Percentiles rank a stretch among this genome's conserved stretches.
Evolutionary conservation across 352 stramenopile genomes (phyloP).

Genomic region (Globisporangium splendens): DNA sequence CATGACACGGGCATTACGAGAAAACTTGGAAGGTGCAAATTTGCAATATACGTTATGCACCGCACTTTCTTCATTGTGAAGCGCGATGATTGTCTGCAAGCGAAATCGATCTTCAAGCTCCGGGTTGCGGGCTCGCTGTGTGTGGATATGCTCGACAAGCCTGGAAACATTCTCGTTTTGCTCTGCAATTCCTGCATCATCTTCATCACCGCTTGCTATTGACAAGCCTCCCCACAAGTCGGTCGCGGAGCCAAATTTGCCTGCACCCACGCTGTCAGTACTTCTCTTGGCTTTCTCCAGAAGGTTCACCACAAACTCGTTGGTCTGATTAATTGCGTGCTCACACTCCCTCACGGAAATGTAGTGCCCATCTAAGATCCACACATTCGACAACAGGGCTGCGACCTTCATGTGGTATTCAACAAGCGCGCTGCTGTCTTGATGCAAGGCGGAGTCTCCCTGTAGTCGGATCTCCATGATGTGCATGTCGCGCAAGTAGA

Average conservation of each 20-base stretch:
- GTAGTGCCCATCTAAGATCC: conserved; percentile 60
- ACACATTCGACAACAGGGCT: conserved; percentile 52
- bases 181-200: conserved; percentile 3
- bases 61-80: conserved; percentile 44
- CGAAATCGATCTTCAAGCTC: conserved; percentile 32
- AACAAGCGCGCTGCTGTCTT: conserved; percentile 8
- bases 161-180: conserved; percentile 10
- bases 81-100: conserved; percentile 27
- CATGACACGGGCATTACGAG: conserved; percentile 27
- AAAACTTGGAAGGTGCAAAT: conserved; percentile 37
- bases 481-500: conserved; percentile 52
- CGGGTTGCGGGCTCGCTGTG: neutral
- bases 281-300: conserved; percentile 7
- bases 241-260: conserved; percentile 30
- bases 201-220: neutral
- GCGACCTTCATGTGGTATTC: conserved; percentile 43
- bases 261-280: neutral
- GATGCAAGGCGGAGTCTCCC: conserved; percentile 32
- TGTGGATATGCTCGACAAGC: conserved; percentile 20
- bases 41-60: conserved; percentile 44
- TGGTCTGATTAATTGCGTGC: conserved; percentile 33
- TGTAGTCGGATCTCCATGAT: conserved; percentile 44
- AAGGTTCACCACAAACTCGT: conserved; percentile 29
- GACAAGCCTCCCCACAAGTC: conserved; percentile 26
- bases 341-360: conserved; percentile 37